Evolutionary conservation across 176 grass and related monocot species (phyloP), one percentile per base, ranked within the genome.

Genomic region (Miscanthus lutarioriparius): DNA sequence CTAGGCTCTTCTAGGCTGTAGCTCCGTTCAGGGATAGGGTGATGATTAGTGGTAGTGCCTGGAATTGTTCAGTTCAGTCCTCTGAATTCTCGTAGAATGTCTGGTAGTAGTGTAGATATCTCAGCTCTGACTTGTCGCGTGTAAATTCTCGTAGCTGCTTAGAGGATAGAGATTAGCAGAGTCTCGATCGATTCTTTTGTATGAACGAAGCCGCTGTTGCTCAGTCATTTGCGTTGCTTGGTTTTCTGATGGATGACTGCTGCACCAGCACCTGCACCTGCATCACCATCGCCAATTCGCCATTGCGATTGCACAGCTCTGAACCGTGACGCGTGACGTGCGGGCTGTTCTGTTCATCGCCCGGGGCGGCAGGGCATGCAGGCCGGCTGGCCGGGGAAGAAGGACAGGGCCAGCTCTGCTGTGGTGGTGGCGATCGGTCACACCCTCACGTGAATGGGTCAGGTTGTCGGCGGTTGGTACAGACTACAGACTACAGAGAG

Each of bases 71-170:
- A 83, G 58, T 26, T 11, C 58, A 20, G 56, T 38, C 22, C 13
- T 44, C 13, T 44, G 70, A 45, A 66, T 45, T 51, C 35, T 8
- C 5, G 48, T 78, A 64, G 64, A 41, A 73, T 72, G 58, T 86
- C 87, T 41, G 39, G n/a, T n/a, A n/a, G 3, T 88, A 90, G 82
- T 86, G 90, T 90, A 90, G 82, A 88, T 90, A 81, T 80, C 5
- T 19, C 49, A 70, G 54, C 22, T 64, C 53, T 30, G 2, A 71
- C 19, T 41, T 28, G 47, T 35, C 33, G 80, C 73, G 45, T 71
- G 79, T 74, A 49, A 77, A 84, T 62, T 76, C 51, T 14, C 39
- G 35, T 79, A 83, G 87, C 58, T 91, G 70, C 41, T 81, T 80
- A 17, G 69, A 48, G 25, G 5, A 49, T 19, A 51, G 5, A 51